Base-by-base conservation (phyloP, 2,329 filamentous ascomycete genomes). In the Berkeleyomyces rouxiae region DNA sequence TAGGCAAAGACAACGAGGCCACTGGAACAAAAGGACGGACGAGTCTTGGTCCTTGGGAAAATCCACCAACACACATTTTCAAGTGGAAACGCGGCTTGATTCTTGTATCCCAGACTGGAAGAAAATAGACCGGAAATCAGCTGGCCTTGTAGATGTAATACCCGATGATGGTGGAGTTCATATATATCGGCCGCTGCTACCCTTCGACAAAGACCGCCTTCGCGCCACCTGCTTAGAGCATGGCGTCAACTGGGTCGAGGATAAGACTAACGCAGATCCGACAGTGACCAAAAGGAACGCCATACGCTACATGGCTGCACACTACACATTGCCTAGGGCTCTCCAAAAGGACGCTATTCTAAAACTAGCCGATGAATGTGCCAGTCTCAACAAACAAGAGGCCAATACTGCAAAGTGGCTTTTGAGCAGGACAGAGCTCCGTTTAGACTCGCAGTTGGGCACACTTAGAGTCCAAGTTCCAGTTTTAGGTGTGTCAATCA, bases 221-320 rank as follows among this genome's bases (percentile, higher is more conserved):
- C 78, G 86, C 51, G 82, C 83, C 1, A 90, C 88, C 0, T 96
- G 92, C 69, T 72, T 84, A 65, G 76, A 79, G n/a, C 79, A 84
- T 66, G 73, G 77, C 0, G 74, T 95, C 7, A 74, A 75, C 0
- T 97, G 89, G 87, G 88, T 90, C 66, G 88, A 93, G 70, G 93
- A 99, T 70, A 75, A 77, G 49, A 96, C 91, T 1, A 99, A 99
- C 69, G 72, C 77, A 13, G 87, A 96, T 68, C 79, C 77, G 7
- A 90, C 85, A 0, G 74, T 95, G 64, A 96, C 93, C 0, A 74
- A 79, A 53, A 82, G 93, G 44, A 99, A 99, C 69, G 84, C 92
- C 0, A 77, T 96, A 44, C 82, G 92, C 40, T 75, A 86, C 70
- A 71, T 51, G 77, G 82, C 23, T 74, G 76, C 36, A 73, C 79